Base-by-base conservation (phyloP, 345 rosid genomes). In the Hibiscus trionum region DNA sequence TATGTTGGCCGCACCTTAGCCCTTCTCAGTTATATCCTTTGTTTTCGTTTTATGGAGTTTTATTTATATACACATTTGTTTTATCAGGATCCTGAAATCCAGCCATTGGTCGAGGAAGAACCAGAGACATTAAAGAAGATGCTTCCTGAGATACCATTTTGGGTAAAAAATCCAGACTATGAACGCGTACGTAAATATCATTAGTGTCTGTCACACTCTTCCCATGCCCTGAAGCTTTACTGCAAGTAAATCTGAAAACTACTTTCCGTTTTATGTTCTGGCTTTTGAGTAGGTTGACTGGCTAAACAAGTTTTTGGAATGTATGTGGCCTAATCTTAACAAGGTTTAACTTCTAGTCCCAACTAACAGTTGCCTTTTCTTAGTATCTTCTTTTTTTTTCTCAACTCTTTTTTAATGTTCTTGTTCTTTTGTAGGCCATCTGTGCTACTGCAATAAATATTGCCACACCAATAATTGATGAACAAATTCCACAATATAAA, bases 281-380 rank as follows among this genome's bases (percentile, higher is more conserved):
- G 24, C 29, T 8, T 67, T 27, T 67, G 44, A 27, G 71, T 49
- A 66, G 99, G 79, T 92, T 71, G 99, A 95, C 78, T 95, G 96
- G 99, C 78, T 95, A 10, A 95, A 95, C 82, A 88, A 71, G 77
- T 90, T 95, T 75, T 56, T 95, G 62, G 85, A 82, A 67, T 76
- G 77, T 19, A 87, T 92, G 96, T 95, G 99, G 99, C 97, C 98
- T 75, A 87, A 87, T 78, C 96, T 95, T 37, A 96, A 95, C 87
- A 95, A 90, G 98, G 98, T 94, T 80, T 33, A 72, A 39, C 77
- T 61, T 77, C 69, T 71, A 19, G 16, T 39, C 52, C 39, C 37
- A 1, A 15, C 35, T 24, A 44, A 7, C 50, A 24, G 31, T 3
- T 11, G 16, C 31, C 5, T 73, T 46, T 19, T 66, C 37, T 42